phyloP scores from a whole-genome alignment of 768 basidiomycete species.

The Albatrellus ellisii region DNA sequence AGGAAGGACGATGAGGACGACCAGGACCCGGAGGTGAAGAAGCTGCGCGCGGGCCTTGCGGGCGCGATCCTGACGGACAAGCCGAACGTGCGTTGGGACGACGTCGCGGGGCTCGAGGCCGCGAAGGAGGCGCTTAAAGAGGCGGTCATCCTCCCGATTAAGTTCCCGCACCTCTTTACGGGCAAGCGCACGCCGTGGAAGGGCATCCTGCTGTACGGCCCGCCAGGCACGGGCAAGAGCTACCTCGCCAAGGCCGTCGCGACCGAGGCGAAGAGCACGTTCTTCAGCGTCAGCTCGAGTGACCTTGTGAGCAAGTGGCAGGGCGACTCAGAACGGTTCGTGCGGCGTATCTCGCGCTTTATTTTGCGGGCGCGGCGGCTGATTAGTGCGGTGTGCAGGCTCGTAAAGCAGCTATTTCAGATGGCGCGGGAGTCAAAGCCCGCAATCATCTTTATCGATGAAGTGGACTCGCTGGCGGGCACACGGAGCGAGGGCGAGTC shows the following conservation, averaged over 20 bases:
- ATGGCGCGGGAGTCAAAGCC: slow-evolving; percentile 95
- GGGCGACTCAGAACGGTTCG: slow-evolving; percentile 92
- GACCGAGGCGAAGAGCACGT: slow-evolving; percentile 97
- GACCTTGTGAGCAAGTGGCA: slow-evolving; percentile 99
- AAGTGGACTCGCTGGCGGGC: slow-evolving; percentile 93
- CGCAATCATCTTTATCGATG: slow-evolving; percentile 97
- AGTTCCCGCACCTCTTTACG: slow-evolving; percentile 97
- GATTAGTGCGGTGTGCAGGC: slow-evolving; percentile 27
- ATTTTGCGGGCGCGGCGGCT: no score
- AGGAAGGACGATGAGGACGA: slow-evolving; percentile 45
- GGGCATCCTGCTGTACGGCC: slow-evolving; percentile 92
- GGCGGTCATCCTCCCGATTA: slow-evolving; percentile 98
- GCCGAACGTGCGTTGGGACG: slow-evolving; percentile 96
- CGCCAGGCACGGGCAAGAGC: slow-evolving; percentile 95
- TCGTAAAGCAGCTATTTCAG: slow-evolving; percentile 92
- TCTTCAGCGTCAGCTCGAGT: slow-evolving; percentile 91
- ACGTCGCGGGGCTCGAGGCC: slow-evolving; percentile 90
- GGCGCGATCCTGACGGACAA: slow-evolving; percentile 86
- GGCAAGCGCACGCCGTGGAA: slow-evolving; percentile 97
- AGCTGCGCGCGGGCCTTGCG: slow-evolving; percentile 81
- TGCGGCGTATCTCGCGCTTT: slow-evolving; percentile 1
- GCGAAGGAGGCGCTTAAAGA: slow-evolving; percentile 96
- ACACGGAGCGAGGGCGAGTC: slow-evolving; percentile 95
- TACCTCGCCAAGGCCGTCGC: slow-evolving; percentile 98
- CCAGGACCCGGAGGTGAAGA: slow-evolving; percentile 88